Percentiles rank a stretch among this genome's conserved stretches.
These are phyloP conservation scores for Gremmenia infestans DNA, from an alignment of 2,329 filamentous ascomycete species.

Conservation along the genomic window DNA sequence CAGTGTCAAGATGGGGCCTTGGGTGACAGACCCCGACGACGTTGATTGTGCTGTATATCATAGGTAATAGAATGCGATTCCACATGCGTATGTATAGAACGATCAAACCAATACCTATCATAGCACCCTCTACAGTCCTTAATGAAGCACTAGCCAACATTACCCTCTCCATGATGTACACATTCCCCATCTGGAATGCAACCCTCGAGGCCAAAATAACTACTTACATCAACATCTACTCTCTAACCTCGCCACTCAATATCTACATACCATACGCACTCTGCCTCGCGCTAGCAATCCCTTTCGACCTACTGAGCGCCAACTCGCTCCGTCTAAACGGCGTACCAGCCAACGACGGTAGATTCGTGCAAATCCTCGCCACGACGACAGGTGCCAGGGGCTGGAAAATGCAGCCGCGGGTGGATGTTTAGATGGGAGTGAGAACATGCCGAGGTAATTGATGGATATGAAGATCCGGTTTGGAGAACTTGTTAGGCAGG, in stretches of 20 bases:
- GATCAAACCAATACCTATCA: too few species aligned
- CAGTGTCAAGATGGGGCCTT: too few species aligned
- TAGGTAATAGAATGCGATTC: too few species aligned
- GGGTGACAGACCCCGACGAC: too few species aligned
- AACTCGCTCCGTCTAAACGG: background rate
- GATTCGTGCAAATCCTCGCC: conserved; percentile 4
- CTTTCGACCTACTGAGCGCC: background rate
- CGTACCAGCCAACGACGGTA: conserved; percentile 1
- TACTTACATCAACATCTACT: conserved; percentile 1
- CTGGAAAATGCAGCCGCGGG: conserved; percentile 1
- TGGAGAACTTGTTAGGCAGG: background rate
- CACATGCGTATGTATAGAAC: too few species aligned
- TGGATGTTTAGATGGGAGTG: conserved; percentile 2
- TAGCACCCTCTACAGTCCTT: too few species aligned
- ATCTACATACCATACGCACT: conserved; percentile 6
- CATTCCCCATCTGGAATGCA: conserved; percentile 1
- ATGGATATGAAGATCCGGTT: conserved; percentile 5
- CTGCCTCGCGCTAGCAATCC: background rate
- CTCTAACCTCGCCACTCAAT: background rate
- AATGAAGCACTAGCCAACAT: conserved; percentile 7
- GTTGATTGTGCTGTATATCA: too few species aligned
- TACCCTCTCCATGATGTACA: background rate
- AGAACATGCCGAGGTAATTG: conserved; percentile 4
- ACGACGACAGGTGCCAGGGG: conserved; percentile 1
- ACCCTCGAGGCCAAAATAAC: background rate